These are phyloP conservation scores for Cardamine chenopodiifolia DNA, from an alignment of 345 rosid species.

Conservation along the genomic window DNA sequence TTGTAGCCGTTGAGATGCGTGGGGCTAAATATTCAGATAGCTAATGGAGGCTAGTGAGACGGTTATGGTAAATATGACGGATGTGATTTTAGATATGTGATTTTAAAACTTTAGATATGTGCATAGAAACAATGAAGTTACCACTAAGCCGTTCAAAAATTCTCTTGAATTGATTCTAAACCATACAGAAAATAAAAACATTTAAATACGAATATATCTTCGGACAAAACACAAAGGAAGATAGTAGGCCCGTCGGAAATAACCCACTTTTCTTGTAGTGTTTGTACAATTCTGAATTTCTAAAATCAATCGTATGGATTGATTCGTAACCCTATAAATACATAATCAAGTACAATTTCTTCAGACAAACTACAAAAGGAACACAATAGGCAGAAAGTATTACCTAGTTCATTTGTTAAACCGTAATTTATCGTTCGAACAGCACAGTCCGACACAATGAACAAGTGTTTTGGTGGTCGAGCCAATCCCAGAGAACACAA, in stretches of 20 bases:
- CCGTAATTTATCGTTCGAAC: background rate
- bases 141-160: too few relatives aligned
- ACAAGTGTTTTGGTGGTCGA: slow-evolving; percentile 1
- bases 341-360: background rate
- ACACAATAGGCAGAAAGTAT: background rate
- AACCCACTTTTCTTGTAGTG: too few relatives aligned
- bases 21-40: background rate
- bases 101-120: too few relatives aligned
- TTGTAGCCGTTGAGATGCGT: background rate
- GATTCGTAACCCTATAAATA: background rate
- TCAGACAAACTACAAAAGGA: background rate
- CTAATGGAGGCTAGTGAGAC: background rate
- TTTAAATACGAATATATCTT: too few relatives aligned
- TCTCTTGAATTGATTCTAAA: too few relatives aligned
- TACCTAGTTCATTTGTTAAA: too few relatives aligned
- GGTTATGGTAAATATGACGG: background rate
- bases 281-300: background rate
- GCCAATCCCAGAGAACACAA: slow-evolving; percentile 23
- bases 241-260: background rate
- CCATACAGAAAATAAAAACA: too few relatives aligned
- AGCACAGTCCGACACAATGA: slow-evolving; percentile 3
- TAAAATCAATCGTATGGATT: background rate
- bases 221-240: too few relatives aligned
- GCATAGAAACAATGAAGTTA: too few relatives aligned
- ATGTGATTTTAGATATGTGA: too few relatives aligned